Percentiles rank a stretch among this genome's conserved stretches.
These are phyloP conservation scores for Cystofilobasidium capitatum DNA, from an alignment of 768 basidiomycete species.

Conservation along the genomic window DNA sequence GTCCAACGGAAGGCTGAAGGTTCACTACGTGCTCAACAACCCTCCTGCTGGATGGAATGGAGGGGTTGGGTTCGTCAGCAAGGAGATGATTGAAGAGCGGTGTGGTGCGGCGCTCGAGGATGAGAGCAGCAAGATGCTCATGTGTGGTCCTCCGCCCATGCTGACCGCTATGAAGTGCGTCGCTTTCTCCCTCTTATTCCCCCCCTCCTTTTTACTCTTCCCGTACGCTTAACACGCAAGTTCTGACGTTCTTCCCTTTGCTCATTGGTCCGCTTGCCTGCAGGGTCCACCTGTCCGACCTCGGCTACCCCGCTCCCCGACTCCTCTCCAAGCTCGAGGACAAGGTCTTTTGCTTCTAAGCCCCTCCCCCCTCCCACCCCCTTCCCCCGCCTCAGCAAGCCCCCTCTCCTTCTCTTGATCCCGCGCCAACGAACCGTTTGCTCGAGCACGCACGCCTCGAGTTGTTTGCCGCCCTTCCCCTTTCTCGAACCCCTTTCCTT, in stretches of 20 bases:
- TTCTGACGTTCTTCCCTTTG: conserved; percentile 4
- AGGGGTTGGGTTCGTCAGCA: conserved; percentile 84
- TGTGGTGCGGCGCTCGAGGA: conserved; percentile 50
- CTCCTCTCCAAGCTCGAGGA: conserved; percentile 88
- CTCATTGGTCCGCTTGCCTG: background rate
- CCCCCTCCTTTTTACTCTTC: background rate
- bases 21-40: conserved; percentile 74
- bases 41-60: conserved; percentile 76
- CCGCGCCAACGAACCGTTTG: too few relatives aligned
- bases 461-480: too few relatives aligned
- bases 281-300: conserved; percentile 79
- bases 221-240: background rate
- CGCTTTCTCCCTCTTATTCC: conserved; percentile 7
- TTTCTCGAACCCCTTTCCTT: too few relatives aligned
- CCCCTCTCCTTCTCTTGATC: background rate
- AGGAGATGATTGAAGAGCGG: conserved; percentile 75
- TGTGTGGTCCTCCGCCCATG: conserved; percentile 72
- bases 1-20: conserved; percentile 19
- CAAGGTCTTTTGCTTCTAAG: conserved; percentile 26
- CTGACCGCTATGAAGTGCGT: conserved; percentile 66
- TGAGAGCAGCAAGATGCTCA: conserved; percentile 67
- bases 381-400: background rate
- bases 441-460: too few relatives aligned
- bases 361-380: background rate
- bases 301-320: conserved; percentile 77